Evolutionary conservation across 164 flowering plant genomes (phyloP).

Genomic region (Tinospora cordifolia): DNA sequence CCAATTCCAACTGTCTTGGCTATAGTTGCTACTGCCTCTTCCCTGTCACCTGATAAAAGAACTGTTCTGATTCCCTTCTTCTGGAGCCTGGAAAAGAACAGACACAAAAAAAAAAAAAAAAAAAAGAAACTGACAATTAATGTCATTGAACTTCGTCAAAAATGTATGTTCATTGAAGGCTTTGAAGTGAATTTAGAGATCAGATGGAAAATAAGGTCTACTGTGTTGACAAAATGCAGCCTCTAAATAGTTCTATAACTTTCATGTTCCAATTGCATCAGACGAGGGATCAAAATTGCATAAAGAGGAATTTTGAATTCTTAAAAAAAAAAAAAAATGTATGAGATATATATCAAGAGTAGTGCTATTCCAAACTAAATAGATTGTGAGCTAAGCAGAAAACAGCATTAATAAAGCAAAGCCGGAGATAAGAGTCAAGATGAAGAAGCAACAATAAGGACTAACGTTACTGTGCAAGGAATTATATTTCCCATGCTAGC

Average conservation of each 20-base stretch:
- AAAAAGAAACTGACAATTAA: slow-evolving; percentile 2
- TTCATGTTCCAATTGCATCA: background rate
- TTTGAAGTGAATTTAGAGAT: background rate
- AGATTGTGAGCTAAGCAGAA: background rate
- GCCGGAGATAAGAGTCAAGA: too few relatives aligned
- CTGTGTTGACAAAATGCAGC: background rate
- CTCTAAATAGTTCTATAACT: background rate
- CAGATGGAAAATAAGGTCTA: background rate
- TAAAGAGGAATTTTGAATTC: background rate
- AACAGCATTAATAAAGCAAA: too few relatives aligned
- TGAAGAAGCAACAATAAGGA: too few relatives aligned
- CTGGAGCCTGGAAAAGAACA: slow-evolving; percentile 47
- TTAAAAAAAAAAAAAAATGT: background rate
- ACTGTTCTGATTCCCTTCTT: slow-evolving; percentile 66
- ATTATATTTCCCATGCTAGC: background rate
- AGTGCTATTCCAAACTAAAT: background rate
- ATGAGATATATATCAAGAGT: background rate
- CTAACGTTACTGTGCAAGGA: background rate
- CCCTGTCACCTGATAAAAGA: slow-evolving; percentile 94
- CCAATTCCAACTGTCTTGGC: slow-evolving; percentile 70
- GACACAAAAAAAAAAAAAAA: too few relatives aligned
- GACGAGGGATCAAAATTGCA: background rate
- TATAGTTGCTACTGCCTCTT: slow-evolving; percentile 94
- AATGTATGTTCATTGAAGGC: background rate
- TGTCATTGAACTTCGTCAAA: background rate